Evolutionary conservation across 2,329 filamentous ascomycete genomes (phyloP), one percentile per base, ranked within the genome.

Genomic region (Chaetomiaceae sp.): DNA sequence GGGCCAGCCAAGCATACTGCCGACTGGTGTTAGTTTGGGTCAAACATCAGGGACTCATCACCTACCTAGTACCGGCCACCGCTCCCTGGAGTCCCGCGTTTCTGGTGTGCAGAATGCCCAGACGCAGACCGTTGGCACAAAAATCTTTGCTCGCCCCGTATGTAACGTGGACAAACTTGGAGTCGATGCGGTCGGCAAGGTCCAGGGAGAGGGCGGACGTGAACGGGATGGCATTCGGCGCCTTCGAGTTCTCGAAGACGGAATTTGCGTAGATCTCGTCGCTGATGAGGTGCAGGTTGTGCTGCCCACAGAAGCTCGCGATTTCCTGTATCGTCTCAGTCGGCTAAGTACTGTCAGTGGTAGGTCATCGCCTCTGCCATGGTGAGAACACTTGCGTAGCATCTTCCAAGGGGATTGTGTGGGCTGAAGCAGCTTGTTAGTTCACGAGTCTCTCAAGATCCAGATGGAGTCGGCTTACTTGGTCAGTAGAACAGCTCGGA

Each of bases 91-190:
- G 57, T 0, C 62, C 56, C 2, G 57, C 44, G 50, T 76, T 78
- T 27, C 66, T 60, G 48, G 73, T 75, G 19, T 78, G 66, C n/a
- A 79, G 63, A 16, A 65, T 68, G 0, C 78, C 78, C 4, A 81
- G 55, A 1, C 78, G 72, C 7, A 81, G 63, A 0, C 80, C 80
- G 37, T 79, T 80, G 17, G 75, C 73, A 20, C 76, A 75, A 62
- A 82, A 83, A 61, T 81, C 78, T 57, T 77, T 73, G 44, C 65
- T 69, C 58, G 71, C 66, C 20, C 70, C 68, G 63, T 73, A 71
- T 19, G 78, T 62, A 1, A 79, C 72, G 60, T 83, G 80, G 0
- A 83, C 66, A 2, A 73, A 68, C 7, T 61, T 55, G 1, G 72
- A 66, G 50, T 81, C 72, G 27, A 82, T 77, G 27, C 77, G 57